phyloP scores from a whole-genome alignment of 225 moss, liverwort and hornwort species.

The Neckera pumila region DNA sequence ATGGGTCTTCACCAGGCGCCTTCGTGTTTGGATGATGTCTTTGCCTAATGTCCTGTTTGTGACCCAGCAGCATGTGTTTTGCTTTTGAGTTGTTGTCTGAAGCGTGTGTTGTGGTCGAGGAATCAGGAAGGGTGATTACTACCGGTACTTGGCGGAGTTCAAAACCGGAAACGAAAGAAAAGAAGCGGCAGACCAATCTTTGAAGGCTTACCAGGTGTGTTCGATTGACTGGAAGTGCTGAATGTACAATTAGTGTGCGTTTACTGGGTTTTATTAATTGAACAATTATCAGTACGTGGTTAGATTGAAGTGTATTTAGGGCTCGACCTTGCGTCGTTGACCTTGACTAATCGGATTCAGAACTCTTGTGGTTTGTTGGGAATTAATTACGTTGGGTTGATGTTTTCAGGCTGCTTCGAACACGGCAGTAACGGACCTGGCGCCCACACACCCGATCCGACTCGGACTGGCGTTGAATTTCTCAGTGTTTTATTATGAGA shows the following conservation, averaged over 20 bases:
- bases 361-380: not conserved
- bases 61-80: not conserved
- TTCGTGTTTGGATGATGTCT: not conserved
- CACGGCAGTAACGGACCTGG: constrained; percentile 32
- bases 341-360: not conserved
- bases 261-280: not conserved
- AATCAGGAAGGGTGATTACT: constrained; percentile 79
- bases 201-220: constrained; percentile 76
- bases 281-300: not conserved
- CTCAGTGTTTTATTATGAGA: constrained; percentile 56
- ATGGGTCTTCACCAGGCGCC: not conserved
- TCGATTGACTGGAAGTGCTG: not conserved
- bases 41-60: not conserved
- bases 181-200: constrained; percentile 75
- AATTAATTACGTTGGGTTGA: not conserved
- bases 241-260: too few species aligned
- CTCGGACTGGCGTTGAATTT: constrained; percentile 44
- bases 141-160: constrained; percentile 75
- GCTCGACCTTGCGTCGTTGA: too few species aligned
- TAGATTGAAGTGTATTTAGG: too few species aligned
- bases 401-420: constrained; percentile 25
- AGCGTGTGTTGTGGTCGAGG: not conserved
- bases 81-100: not conserved
- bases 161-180: constrained; percentile 76
- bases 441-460: constrained; percentile 40